Evolutionary conservation across 805 yeast species (phyloP), one percentile per base, ranked within the genome.

Genomic region (Barnettozyma californica): DNA sequence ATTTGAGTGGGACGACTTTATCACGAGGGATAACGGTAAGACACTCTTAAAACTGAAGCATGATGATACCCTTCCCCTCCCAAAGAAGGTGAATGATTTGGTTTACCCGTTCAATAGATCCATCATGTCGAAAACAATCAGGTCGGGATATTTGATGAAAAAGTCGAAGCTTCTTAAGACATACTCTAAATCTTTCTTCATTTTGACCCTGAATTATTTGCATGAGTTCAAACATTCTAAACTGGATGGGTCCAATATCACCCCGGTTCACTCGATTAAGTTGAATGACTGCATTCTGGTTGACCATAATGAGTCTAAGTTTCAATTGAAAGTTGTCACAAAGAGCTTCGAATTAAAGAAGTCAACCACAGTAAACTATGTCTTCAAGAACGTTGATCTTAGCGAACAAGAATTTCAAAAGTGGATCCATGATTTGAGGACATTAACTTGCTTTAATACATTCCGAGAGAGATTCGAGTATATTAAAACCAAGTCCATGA

Each of bases 221-320:
- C 97, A 94, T 64, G 99, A 92, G 68, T 87, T 92, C 68, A 90
- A 90, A 69, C 67, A 88, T 1, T 64, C 79, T 3, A 95, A 91
- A 63, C 73, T 95, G 43, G 80, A 81, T 58, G 85, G 80, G 59
- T 13, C 23, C 18, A 95, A 90, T 62, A 78, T 85, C 33, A 61
- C 72, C 11, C 97, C 97, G 2, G 79, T 86, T 18, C 81, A 86
- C 83, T 87, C 96, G 0, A 70, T 90, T 48, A 75, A 85, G 19
- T 70, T 90, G 42, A 87, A 81, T 59, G 85, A 84, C 54, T 89
- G 96, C 61, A 79, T 80, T 51, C 81, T 94, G 14, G 77, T 87
- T 13, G 96, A 88, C 55, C 92, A 87, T 65, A 82, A 88, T 19
- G 82, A 83, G 59, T 80, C 78, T 56, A 87, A 84, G 58, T 81